A percentile compares a stretch with the other conserved stretches of the same genome.
Evolutionary conservation across 2,329 filamentous ascomycete genomes (phyloP).

Genomic region (Aspergillus latus): DNA sequence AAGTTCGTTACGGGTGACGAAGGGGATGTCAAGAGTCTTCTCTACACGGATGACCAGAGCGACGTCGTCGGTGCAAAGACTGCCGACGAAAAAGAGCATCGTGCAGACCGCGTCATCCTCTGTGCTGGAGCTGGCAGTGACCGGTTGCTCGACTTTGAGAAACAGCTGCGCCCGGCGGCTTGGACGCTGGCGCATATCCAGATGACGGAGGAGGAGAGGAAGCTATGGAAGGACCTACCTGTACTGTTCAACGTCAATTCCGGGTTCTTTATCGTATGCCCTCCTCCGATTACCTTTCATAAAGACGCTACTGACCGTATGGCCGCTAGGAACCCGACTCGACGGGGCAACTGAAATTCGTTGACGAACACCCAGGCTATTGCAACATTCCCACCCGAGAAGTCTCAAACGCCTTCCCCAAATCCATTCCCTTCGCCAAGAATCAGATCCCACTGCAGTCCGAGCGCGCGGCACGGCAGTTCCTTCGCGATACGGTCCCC

Average conservation of each 20-base stretch:
- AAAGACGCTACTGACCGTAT: background rate
- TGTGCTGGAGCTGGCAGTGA: constrained; percentile 53
- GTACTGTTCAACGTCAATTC: constrained; percentile 51
- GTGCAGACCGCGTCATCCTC: constrained; percentile 49
- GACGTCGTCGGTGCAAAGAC: constrained; percentile 25
- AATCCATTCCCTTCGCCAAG: constrained; percentile 43
- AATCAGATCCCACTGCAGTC: constrained; percentile 48
- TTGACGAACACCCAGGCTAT: constrained; percentile 59
- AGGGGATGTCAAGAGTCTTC: background rate
- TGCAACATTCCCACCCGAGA: constrained; percentile 42
- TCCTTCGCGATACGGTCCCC: constrained; percentile 54
- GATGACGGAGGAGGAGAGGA: constrained; percentile 48
- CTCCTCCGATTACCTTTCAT: background rate
- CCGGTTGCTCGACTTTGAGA: constrained; percentile 50
- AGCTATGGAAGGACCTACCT: constrained; percentile 49
- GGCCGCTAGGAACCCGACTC: constrained; percentile 41
- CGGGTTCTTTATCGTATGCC: constrained; percentile 48
- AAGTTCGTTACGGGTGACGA: background rate
- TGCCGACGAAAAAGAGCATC: constrained; percentile 42
- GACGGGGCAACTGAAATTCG: constrained; percentile 40
- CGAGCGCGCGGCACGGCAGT: constrained; percentile 48
- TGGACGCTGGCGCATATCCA: constrained; percentile 56
- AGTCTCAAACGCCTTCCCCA: constrained; percentile 7
- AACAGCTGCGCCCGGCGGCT: constrained; percentile 55
- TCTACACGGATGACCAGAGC: background rate